Percentiles rank a stretch among this genome's conserved stretches.
phyloP scores from a whole-genome alignment of 179 eudicot species.

The Spergularia azorica region DNA sequence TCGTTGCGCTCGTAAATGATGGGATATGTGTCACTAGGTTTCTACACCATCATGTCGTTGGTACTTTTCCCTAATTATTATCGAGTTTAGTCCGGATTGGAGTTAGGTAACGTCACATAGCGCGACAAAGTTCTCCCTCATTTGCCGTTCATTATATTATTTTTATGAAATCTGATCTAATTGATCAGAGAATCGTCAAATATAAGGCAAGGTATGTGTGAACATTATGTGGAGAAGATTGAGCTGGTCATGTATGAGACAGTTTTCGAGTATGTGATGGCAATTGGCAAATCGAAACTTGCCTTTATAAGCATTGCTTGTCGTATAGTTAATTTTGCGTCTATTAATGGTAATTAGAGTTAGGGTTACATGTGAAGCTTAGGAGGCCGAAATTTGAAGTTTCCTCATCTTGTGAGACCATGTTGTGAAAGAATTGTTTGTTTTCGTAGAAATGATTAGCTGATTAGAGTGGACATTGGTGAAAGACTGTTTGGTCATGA shows the following conservation, averaged over 20 bases:
- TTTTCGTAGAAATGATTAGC: background rate
- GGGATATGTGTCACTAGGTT: no score
- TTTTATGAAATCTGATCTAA: no score
- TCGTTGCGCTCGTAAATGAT: no score
- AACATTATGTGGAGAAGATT: background rate
- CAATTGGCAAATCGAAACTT: background rate
- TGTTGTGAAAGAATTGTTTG: background rate
- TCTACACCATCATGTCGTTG: no score
- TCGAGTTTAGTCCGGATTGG: no score
- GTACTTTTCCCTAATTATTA: no score
- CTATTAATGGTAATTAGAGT: background rate
- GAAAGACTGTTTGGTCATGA: background rate
- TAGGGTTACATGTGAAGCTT: background rate
- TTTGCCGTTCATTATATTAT: no score
- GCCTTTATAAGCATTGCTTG: background rate
- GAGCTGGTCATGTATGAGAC: background rate
- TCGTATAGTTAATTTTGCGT: background rate
- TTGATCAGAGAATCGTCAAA: background rate
- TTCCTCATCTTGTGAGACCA: background rate
- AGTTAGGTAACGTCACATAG: no score
- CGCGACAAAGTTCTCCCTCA: no score
- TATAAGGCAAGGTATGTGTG: background rate
- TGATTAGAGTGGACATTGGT: background rate
- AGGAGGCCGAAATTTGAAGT: background rate
- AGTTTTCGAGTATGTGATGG: background rate